phyloP scores from a whole-genome alignment of 2,329 filamentous ascomycete species.

The Neobulgaria alba region DNA sequence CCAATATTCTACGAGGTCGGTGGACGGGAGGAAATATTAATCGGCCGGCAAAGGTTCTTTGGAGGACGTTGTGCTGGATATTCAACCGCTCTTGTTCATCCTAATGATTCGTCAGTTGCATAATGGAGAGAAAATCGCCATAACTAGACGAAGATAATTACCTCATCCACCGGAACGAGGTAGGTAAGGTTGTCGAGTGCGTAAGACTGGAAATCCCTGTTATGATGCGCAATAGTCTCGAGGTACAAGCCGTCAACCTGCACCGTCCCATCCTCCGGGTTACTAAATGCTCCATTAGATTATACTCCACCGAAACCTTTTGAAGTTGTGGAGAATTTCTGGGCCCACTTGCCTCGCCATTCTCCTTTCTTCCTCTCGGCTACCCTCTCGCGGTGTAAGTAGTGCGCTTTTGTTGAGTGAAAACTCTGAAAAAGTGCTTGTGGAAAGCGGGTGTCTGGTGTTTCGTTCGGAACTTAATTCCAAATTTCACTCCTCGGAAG shows the following conservation, averaged over 20 bases:
- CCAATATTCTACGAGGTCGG: slow-evolving; percentile 50
- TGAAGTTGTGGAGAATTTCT: background rate
- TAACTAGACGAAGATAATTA: slow-evolving; percentile 29
- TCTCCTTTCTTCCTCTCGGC: too few species aligned
- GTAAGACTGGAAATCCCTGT: slow-evolving; percentile 59
- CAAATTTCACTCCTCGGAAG: too few species aligned
- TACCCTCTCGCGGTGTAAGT: too few species aligned
- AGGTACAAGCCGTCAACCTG: slow-evolving; percentile 47
- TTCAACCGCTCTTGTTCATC: slow-evolving; percentile 59
- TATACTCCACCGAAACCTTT: background rate
- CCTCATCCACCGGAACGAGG: slow-evolving; percentile 64
- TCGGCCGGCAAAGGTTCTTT: slow-evolving; percentile 54
- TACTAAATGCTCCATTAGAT: background rate
- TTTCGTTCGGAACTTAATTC: too few species aligned
- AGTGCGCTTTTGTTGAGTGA: too few species aligned
- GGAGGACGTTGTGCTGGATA: slow-evolving; percentile 54
- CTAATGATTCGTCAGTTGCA: background rate
- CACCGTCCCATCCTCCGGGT: background rate
- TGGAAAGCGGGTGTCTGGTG: too few species aligned
- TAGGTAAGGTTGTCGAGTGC: slow-evolving; percentile 56
- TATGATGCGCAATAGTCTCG: slow-evolving; percentile 51
- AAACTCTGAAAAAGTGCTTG: too few species aligned
- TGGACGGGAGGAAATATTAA: slow-evolving; percentile 62
- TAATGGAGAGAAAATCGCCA: background rate
- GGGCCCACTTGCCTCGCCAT: background rate